These are phyloP conservation scores for Hanseniaspora lachancei DNA, from an alignment of 805 yeast genomes.

Conservation along the genomic window DNA sequence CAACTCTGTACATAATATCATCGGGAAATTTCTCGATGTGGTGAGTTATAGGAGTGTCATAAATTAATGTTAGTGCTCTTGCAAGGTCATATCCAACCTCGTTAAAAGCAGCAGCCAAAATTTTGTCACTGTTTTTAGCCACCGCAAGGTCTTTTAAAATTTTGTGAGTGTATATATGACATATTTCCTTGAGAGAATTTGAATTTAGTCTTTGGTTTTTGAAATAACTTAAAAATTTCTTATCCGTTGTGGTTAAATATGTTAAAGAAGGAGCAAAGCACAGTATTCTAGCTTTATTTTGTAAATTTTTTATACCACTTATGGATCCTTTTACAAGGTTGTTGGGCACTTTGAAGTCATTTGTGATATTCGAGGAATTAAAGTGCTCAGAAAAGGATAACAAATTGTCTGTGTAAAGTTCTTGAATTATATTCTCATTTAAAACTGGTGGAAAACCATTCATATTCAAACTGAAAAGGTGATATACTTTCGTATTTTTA, in stretches of 20 bases:
- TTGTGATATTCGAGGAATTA: too few species aligned
- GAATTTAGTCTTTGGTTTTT: not conserved
- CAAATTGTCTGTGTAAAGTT: not conserved
- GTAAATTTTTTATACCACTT: too few species aligned
- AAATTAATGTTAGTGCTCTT: not conserved
- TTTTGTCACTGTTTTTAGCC: not conserved
- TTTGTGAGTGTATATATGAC: not conserved
- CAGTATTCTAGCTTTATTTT: not conserved
- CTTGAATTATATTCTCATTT: not conserved
- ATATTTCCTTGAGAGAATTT: not conserved
- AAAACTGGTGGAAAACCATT: not conserved
- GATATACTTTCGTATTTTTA: too few species aligned
- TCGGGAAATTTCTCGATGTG: not conserved
- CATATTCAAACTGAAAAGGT: not conserved
- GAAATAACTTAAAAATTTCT: not conserved
- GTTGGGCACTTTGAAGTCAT: too few species aligned
- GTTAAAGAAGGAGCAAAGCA: not conserved
- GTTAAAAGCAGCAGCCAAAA: not conserved
- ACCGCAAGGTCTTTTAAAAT: not conserved
- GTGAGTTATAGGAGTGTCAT: not conserved
- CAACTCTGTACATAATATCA: not conserved
- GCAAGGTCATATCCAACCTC: not conserved
- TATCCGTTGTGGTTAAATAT: not conserved
- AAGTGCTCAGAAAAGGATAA: not conserved
- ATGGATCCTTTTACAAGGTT: too few species aligned